Evolutionary conservation across 208 protist species (phyloP), one percentile per base, ranked within the genome.

Genomic region (Wallacemonas sp.): DNA sequence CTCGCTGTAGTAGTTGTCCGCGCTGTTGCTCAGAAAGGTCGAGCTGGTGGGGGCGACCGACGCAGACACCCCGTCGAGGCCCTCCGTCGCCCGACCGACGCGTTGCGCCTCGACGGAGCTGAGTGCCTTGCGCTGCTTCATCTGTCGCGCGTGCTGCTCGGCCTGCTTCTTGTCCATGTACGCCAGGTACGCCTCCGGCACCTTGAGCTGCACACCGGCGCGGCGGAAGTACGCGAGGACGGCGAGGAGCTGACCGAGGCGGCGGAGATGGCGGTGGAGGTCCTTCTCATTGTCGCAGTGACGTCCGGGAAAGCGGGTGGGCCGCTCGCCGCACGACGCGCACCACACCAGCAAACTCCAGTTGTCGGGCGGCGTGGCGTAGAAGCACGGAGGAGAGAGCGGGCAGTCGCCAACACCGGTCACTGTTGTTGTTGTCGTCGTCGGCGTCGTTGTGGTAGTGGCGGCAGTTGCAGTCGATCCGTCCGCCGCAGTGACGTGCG

Each of bases 281-380:
- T 48, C 57, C 32, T 73, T 55, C 7, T 75, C 70, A 61, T 69
- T 70, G 68, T 88, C 72, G 68, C 64, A 84, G 57, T 69, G 52
- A 42, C 62, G 55, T 7, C 71, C 74, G 16, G 61, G 38, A 48
- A 88, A 41, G 42, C 76, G 65, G 28, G 72, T 48, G 26, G 74
- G 66, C 18, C 66, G 50, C 7, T 74, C 72, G 1, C 12, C 42
- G 52, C 82, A 88, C 36, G 67, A 67, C 38, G 75, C 75, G 59
- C 82, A 88, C 72, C 76, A 84, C 61, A 79, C 70, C 1, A 85
- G 63, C 63, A 81, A 84, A 33, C 76, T 82, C 79, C 82, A 88
- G 33, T 76, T 74, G 2, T 78, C 75, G 2, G 70, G 55, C 12
- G 70, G 69, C 2, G 38, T 64, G 16, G 67, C 32, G 46, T 76